A percentile compares a stretch with the other conserved stretches of the same genome.
phyloP scores from a whole-genome alignment of 2,329 filamentous ascomycete genomes.

The Exophiala viscosa region DNA sequence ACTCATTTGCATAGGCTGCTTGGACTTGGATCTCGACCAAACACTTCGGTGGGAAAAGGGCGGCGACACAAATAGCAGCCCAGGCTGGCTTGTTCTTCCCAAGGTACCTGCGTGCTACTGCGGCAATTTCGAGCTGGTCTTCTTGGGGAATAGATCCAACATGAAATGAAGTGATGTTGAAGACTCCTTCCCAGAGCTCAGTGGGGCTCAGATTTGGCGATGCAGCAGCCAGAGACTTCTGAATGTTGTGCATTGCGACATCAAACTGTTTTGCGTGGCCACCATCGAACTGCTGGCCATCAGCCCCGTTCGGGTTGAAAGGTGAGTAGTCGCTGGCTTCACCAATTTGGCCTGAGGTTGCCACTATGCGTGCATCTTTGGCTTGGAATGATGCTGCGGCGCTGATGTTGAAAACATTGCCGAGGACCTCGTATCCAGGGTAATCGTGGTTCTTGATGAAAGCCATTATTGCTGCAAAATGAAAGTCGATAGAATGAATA shows the following conservation, averaged over 20 bases:
- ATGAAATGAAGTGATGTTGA: constrained; percentile 16
- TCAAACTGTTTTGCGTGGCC: constrained; percentile 12
- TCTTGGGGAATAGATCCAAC: constrained; percentile 9
- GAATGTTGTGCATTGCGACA: constrained; percentile 10
- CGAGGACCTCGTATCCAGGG: constrained; percentile 27
- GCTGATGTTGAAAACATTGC: constrained; percentile 32
- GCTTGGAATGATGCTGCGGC: constrained; percentile 13
- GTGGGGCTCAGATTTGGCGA: constrained; percentile 4
- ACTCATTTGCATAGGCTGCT: constrained; percentile 5
- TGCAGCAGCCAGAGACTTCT: constrained; percentile 11
- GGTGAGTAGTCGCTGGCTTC: constrained; percentile 12
- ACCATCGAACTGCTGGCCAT: constrained; percentile 8
- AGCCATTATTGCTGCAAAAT: constrained; percentile 4
- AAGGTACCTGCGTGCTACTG: constrained; percentile 9
- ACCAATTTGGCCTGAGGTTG: constrained; percentile 7
- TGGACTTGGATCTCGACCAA: constrained; percentile 14
- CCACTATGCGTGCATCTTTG: constrained; percentile 10
- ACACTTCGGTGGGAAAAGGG: constrained; percentile 14
- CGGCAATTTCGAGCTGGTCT: constrained; percentile 10
- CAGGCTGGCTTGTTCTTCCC: constrained; percentile 14
- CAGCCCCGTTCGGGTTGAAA: constrained; percentile 5
- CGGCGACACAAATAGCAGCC: constrained; percentile 14
- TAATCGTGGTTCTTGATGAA: constrained; percentile 28
- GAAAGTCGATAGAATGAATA: too few relatives aligned
- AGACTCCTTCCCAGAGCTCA: constrained; percentile 12